Conservation (phyloP, 129 eudicot genomes). For the Centella asiatica region DNA sequence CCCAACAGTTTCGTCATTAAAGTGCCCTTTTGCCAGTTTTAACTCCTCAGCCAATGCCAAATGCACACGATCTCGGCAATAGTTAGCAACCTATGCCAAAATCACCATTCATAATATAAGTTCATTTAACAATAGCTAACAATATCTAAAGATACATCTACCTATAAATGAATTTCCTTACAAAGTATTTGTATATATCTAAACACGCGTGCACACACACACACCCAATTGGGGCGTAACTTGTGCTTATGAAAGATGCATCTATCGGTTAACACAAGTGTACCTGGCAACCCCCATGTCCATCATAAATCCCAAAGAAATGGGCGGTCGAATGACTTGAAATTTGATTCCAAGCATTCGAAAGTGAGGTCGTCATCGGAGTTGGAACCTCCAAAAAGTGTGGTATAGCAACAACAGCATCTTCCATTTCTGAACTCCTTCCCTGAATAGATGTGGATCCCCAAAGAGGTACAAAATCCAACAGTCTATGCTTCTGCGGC, state of each 20-base stretch:
- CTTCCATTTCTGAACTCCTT: slow-evolving; percentile 46
- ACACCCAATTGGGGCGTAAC: too few species aligned
- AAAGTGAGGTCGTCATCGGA: slow-evolving; percentile 16
- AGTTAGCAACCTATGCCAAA: slow-evolving; percentile 42
- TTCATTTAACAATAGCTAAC: not conserved
- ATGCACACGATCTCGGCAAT: slow-evolving; percentile 50
- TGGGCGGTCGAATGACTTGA: slow-evolving; percentile 16
- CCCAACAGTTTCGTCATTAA: slow-evolving; percentile 7
- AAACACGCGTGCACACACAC: too few species aligned
- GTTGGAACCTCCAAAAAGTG: slow-evolving; percentile 29
- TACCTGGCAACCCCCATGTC: slow-evolving; percentile 66
- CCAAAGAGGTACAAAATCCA: slow-evolving; percentile 33
- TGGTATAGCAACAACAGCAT: slow-evolving; percentile 29
- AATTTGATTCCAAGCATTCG: slow-evolving; percentile 6
- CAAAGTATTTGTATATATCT: not conserved
- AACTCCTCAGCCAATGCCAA: slow-evolving; percentile 38
- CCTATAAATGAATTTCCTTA: not conserved
- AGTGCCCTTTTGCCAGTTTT: slow-evolving; percentile 18
- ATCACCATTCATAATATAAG: not conserved
- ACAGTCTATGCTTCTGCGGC: slow-evolving; percentile 6
- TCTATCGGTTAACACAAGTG: not conserved
- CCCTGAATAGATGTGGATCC: slow-evolving; percentile 31
- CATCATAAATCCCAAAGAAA: slow-evolving; percentile 58
- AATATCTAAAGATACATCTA: not conserved
- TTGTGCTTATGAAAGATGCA: too few species aligned